Evolutionary conservation across 805 yeast species (phyloP).

Genomic region (Metschnikowia lochheadii): DNA sequence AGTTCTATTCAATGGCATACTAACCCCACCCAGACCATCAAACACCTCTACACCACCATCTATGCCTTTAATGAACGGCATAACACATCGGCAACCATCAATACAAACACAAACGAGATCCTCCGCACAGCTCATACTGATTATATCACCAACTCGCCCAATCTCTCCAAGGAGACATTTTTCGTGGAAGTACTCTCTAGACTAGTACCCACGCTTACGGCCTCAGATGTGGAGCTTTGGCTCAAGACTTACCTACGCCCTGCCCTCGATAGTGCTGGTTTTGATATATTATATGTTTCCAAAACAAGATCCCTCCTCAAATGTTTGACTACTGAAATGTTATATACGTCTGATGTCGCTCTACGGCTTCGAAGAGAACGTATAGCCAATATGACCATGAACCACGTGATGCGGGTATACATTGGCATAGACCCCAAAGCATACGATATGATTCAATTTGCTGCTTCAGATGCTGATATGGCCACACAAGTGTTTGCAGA

Average conservation of each 20-base stretch:
- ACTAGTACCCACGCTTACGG: constrained; percentile 29
- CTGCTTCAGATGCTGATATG: constrained; percentile 14
- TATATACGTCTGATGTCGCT: constrained; percentile 20
- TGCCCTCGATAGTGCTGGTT: constrained; percentile 59
- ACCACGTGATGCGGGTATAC: constrained; percentile 23
- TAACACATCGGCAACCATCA: constrained; percentile 29
- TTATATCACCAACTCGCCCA: constrained; percentile 25
- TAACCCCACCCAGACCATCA: constrained; percentile 9
- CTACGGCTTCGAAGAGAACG: constrained; percentile 19
- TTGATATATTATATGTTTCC: constrained; percentile 34
- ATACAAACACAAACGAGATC: constrained; percentile 32
- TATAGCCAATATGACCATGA: constrained; percentile 22
- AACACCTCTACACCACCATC: constrained; percentile 11
- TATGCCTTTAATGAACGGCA: constrained; percentile 26
- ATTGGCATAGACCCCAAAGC: constrained; percentile 18
- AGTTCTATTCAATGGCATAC: constrained; percentile 8
- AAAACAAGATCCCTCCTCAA: constrained; percentile 27
- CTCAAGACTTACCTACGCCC: constrained; percentile 43
- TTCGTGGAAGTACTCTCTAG: constrained; percentile 38
- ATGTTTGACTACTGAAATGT: constrained; percentile 16
- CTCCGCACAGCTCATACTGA: constrained; percentile 32
- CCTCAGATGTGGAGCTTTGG: constrained; percentile 42
- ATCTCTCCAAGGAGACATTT: constrained; percentile 29
- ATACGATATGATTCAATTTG: constrained; percentile 18
- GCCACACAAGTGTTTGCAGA: constrained; percentile 42